phyloP scores from a whole-genome alignment of 2,329 filamentous ascomycete genomes.

The Colletotrichum navitas region DNA sequence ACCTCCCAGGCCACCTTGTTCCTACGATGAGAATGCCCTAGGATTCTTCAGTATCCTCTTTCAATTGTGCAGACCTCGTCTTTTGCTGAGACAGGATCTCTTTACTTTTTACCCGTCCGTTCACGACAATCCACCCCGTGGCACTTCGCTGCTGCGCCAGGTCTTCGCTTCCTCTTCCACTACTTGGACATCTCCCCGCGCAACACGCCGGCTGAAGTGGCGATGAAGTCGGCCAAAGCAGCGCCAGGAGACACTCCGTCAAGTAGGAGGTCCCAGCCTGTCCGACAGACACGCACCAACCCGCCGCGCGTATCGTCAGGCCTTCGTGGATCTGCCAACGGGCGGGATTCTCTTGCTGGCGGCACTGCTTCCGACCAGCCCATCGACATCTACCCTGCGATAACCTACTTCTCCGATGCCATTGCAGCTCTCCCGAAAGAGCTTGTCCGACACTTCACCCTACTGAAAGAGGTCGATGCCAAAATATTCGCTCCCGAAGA shows the following conservation, averaged over 20 bases:
- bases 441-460: conserved; percentile 93
- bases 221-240: conserved; percentile 69
- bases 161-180: conserved; percentile 14
- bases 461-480: conserved; percentile 97
- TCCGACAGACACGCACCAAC: conserved; percentile 75
- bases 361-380: conserved; percentile 65
- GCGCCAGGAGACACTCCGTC: conserved; percentile 58
- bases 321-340: conserved; percentile 58
- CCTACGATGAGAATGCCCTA: conserved; percentile 34
- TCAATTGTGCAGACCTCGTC: conserved; percentile 4
- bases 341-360: conserved; percentile 60
- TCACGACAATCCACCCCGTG: conserved; percentile 9
- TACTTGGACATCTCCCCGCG: conserved; percentile 16
- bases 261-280: conserved; percentile 72
- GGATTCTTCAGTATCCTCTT: neutral
- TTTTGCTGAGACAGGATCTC: conserved; percentile 2
- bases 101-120: conserved; percentile 1
- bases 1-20: conserved; percentile 9
- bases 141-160: conserved; percentile 10
- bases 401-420: conserved; percentile 87
- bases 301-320: conserved; percentile 65
- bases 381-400: conserved; percentile 75
- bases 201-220: conserved; percentile 16
- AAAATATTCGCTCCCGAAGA: conserved; percentile 94
- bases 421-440: conserved; percentile 94